Evolutionary conservation across 352 stramenopile genomes (phyloP).

Genomic region (Phytophthora sp.): DNA sequence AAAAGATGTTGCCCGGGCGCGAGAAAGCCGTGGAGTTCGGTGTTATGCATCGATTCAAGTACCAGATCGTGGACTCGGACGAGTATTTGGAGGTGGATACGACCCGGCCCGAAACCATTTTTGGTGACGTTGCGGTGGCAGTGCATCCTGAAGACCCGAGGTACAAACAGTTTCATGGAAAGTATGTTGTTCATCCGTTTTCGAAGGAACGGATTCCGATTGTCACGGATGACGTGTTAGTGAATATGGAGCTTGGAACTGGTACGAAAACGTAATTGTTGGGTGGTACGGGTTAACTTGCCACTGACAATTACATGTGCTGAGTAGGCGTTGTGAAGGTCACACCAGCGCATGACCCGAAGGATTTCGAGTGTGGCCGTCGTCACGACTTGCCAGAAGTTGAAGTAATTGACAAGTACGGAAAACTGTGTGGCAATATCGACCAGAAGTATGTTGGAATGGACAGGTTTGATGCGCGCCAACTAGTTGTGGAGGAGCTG

Average conservation of each 20-base stretch:
- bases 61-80: slow-evolving; percentile 66
- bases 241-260: slow-evolving; percentile 99
- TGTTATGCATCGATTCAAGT: slow-evolving; percentile 84
- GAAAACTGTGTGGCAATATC: slow-evolving; percentile 73
- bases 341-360: slow-evolving; percentile 99
- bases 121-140: slow-evolving; percentile 98
- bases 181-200: slow-evolving; percentile 96
- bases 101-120: slow-evolving; percentile 98
- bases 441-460: slow-evolving; percentile 91
- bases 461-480: slow-evolving; percentile 95
- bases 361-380: slow-evolving; percentile 99
- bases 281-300: slow-evolving; percentile 28
- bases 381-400: slow-evolving; percentile 91
- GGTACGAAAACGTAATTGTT: too few relatives aligned
- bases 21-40: slow-evolving; percentile 79
- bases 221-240: slow-evolving; percentile 94
- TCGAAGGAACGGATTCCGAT: slow-evolving; percentile 92
- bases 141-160: slow-evolving; percentile 96
- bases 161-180: slow-evolving; percentile 97
- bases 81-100: slow-evolving; percentile 95
- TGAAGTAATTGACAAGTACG: slow-evolving; percentile 77
- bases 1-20: slow-evolving; percentile 78
- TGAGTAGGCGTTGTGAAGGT: slow-evolving; percentile 90
- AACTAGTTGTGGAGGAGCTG: slow-evolving; percentile 93
- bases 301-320: neutral